Conservation (phyloP, 139 green algal species). For the Bryopsis sp. region DNA sequence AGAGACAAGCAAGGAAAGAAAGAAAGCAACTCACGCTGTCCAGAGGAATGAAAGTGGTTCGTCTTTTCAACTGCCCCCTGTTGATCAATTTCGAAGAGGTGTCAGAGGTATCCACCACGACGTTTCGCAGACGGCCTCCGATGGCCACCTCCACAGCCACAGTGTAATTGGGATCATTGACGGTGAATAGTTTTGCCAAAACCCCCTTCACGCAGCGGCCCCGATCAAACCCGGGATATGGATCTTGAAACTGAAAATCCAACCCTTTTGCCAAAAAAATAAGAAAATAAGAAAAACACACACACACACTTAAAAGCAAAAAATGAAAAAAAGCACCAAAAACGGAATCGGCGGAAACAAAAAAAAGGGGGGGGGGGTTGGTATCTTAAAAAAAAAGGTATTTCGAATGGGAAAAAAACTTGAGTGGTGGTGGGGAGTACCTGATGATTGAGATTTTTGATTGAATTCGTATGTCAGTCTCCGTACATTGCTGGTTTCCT, state of each 20-base stretch:
- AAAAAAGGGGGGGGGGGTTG: too few relatives aligned
- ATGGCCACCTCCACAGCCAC: constrained; percentile 92
- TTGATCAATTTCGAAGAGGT: constrained; percentile 86
- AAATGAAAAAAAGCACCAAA: too few relatives aligned
- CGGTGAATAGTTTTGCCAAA: constrained; percentile 70
- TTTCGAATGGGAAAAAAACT: too few relatives aligned
- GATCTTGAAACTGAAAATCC: constrained; percentile 70
- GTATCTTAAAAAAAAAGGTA: too few relatives aligned
- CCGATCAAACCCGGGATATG: constrained; percentile 57
- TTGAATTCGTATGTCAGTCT: too few relatives aligned
- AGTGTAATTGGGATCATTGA: constrained; percentile 53
- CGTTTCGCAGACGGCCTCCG: constrained; percentile 87
- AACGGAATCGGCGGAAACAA: too few relatives aligned
- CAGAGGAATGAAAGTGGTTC: constrained; percentile 95
- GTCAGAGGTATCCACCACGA: constrained; percentile 72
- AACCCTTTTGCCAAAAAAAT: too few relatives aligned
- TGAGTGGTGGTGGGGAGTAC: too few relatives aligned
- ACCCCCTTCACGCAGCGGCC: constrained; percentile 65
- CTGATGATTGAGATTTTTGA: too few relatives aligned
- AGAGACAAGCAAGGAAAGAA: neutral
- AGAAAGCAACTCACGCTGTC: constrained; percentile 70
- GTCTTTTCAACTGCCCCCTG: constrained; percentile 61
- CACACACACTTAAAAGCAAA: too few relatives aligned
- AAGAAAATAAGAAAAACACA: too few relatives aligned
- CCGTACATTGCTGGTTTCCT: too few relatives aligned